Conservation (phyloP, 2,329 filamentous ascomycete species). For the Hirsutella minnesotensis region DNA sequence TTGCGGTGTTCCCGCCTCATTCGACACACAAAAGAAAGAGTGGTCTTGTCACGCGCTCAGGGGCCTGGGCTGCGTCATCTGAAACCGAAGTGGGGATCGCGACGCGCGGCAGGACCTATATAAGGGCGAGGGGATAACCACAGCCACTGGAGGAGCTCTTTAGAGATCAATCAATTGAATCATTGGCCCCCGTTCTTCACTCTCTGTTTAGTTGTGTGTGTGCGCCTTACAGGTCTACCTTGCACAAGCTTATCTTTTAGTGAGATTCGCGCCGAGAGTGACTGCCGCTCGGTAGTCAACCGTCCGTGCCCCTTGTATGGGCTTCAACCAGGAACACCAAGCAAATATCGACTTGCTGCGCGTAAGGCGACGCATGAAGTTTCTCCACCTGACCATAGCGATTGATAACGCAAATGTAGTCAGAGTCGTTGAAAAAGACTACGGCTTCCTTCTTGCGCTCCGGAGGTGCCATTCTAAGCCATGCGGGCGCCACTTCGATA, state of each 20-base stretch:
- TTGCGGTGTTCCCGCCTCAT: too few relatives aligned
- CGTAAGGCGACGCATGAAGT: slow-evolving; percentile 47
- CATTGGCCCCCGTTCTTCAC: too few relatives aligned
- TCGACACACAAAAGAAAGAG: too few relatives aligned
- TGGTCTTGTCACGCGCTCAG: too few relatives aligned
- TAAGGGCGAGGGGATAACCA: too few relatives aligned
- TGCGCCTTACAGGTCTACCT: too few relatives aligned
- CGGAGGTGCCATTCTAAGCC: slow-evolving; percentile 29
- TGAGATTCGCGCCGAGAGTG: slow-evolving; percentile 50
- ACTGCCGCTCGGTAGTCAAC: slow-evolving; percentile 47
- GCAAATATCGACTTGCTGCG: slow-evolving; percentile 41
- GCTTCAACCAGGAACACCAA: slow-evolving; percentile 58
- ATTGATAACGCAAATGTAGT: slow-evolving; percentile 42
- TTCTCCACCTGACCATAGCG: slow-evolving; percentile 29
- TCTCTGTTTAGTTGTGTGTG: too few relatives aligned
- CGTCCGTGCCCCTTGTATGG: slow-evolving; percentile 59
- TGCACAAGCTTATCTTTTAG: slow-evolving; percentile 59
- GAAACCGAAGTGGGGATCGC: too few relatives aligned
- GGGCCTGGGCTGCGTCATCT: too few relatives aligned
- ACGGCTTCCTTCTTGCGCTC: slow-evolving; percentile 16
- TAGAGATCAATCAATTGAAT: too few relatives aligned
- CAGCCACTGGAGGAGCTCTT: too few relatives aligned
- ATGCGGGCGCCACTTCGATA: slow-evolving; percentile 34
- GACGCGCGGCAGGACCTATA: too few relatives aligned
- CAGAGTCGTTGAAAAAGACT: slow-evolving; percentile 43